Evolutionary conservation across 768 basidiomycete species (phyloP).

Genomic region (Tubosaeta brunneosetosa): DNA sequence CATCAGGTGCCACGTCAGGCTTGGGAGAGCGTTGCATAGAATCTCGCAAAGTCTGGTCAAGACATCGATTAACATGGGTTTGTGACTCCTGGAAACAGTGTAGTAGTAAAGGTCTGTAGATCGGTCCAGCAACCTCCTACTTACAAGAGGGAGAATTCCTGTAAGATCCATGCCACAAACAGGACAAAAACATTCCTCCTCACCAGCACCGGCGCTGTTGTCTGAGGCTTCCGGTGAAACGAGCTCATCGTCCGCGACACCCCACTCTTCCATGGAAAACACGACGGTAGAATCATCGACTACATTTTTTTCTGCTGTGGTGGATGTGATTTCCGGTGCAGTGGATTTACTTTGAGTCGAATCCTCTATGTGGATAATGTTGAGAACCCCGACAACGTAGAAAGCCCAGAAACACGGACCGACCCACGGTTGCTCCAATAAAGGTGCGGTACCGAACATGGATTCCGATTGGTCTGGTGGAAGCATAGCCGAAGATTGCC

Average conservation of each 20-base stretch:
- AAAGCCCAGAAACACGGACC: slow-evolving; percentile 11
- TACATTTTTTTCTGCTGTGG: neutral
- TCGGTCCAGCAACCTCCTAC: slow-evolving; percentile 12
- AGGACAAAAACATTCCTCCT: slow-evolving; percentile 21
- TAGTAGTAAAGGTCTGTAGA: slow-evolving; percentile 1
- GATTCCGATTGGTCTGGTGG: neutral
- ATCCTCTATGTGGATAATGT: slow-evolving; percentile 2
- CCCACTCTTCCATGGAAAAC: slow-evolving; percentile 54
- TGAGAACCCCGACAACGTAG: neutral
- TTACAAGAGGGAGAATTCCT: slow-evolving; percentile 13
- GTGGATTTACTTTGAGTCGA: neutral
- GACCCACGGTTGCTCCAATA: slow-evolving; percentile 4
- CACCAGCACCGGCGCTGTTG: slow-evolving; percentile 16
- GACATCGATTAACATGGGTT: slow-evolving; percentile 55
- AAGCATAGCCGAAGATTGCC: neutral
- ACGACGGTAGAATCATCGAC: neutral
- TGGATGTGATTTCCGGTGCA: neutral
- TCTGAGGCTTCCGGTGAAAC: slow-evolving; percentile 30
- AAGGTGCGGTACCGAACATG: slow-evolving; percentile 17
- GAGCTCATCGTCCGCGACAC: slow-evolving; percentile 68
- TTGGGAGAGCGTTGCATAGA: neutral
- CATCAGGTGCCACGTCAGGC: neutral
- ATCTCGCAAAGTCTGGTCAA: slow-evolving; percentile 33
- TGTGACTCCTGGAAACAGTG: slow-evolving; percentile 39
- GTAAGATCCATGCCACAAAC: slow-evolving; percentile 21